phyloP scores from a whole-genome alignment of 192 early-diverging fungal species.

The Neocallimastix lanati region DNA sequence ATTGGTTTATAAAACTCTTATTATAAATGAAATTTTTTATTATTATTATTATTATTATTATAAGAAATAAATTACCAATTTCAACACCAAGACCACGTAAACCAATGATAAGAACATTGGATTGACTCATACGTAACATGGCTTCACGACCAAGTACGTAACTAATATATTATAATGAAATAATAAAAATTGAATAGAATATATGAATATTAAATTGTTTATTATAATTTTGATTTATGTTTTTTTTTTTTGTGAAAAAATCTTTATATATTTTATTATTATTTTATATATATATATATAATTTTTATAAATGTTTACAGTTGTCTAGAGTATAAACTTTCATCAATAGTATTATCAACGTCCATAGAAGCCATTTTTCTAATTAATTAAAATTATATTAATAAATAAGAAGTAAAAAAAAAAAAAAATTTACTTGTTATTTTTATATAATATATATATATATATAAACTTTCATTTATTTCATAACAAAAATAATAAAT shows the following conservation, averaged over 20 bases:
- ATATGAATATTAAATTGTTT: too few relatives aligned
- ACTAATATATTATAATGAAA: constrained; percentile 15
- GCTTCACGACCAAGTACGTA: constrained; percentile 85
- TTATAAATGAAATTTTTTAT: not conserved
- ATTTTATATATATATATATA: constrained; percentile 5
- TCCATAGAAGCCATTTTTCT: constrained; percentile 4
- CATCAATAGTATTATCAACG: constrained; percentile 51
- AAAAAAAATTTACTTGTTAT: too few relatives aligned
- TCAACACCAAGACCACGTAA: constrained; percentile 92
- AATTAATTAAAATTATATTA: too few relatives aligned
- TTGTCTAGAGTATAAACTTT: constrained; percentile 94
- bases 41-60: not conserved
- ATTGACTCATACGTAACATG: constrained; percentile 93
- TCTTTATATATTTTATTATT: too few relatives aligned
- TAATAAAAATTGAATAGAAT: not conserved
- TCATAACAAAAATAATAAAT: too few relatives aligned
- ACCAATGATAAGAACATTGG: constrained; percentile 92
- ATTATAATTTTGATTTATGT: too few relatives aligned
- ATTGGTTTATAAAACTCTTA: too few relatives aligned
- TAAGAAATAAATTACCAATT: constrained; percentile 78
- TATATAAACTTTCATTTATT: too few relatives aligned
- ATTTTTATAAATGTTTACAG: constrained; percentile 52
- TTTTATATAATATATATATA: too few relatives aligned
- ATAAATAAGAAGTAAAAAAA: too few relatives aligned
- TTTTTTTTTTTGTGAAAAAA: too few relatives aligned